Conservation (phyloP, 1,139 yeast species). For the Geotrichum klebahnii region DNA sequence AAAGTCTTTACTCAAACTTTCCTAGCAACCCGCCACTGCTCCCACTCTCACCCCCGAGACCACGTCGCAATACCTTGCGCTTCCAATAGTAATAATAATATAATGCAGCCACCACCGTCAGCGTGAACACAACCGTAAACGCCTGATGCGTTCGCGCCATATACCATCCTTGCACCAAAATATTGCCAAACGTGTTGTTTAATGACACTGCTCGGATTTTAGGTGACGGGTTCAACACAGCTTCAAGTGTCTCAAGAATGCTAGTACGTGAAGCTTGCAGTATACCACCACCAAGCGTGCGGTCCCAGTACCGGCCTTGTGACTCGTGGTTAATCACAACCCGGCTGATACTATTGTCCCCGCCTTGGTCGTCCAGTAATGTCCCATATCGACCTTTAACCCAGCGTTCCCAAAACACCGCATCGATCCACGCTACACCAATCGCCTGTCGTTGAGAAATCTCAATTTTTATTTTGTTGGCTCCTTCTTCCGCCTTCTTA, state of each 20-base stretch:
- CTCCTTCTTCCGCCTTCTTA: slow-evolving; percentile 34
- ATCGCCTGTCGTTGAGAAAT: slow-evolving; percentile 32
- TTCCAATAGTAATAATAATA: background rate
- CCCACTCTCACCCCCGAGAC: background rate
- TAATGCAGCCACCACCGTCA: background rate
- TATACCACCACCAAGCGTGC: slow-evolving; percentile 29
- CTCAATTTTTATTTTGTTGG: slow-evolving; percentile 34
- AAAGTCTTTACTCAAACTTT: no score
- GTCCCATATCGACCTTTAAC: slow-evolving; percentile 35
- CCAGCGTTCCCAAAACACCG: slow-evolving; percentile 40
- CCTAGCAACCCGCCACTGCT: slow-evolving; percentile 1
- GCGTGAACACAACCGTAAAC: background rate
- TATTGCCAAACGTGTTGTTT: slow-evolving; percentile 25
- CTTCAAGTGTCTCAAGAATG: slow-evolving; percentile 34
- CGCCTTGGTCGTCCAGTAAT: background rate
- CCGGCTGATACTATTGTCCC: slow-evolving; percentile 19
- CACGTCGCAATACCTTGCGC: background rate
- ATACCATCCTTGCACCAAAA: slow-evolving; percentile 18
- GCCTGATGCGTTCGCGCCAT: background rate
- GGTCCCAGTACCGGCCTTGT: slow-evolving; percentile 37
- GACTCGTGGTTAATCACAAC: slow-evolving; percentile 36
- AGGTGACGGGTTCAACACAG: slow-evolving; percentile 29
- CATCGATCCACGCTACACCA: slow-evolving; percentile 42
- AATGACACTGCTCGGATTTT: slow-evolving; percentile 26
- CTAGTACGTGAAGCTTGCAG: slow-evolving; percentile 32